Base-by-base conservation (phyloP, 805 yeast genomes). In the Vanderwaltozyma yarrowii region DNA sequence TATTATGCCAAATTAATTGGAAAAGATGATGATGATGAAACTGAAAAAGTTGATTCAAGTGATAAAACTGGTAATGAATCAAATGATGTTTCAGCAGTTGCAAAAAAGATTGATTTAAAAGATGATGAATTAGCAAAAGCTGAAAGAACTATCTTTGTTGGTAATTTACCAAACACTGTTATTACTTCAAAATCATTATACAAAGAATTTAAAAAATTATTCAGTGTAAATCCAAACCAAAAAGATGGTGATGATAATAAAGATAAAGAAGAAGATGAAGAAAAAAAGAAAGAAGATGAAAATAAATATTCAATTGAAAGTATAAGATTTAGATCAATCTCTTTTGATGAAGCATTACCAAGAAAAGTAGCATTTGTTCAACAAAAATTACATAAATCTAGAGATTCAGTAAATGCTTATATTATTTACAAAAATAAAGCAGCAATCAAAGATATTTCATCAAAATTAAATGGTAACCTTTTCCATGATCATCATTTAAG, bases 331-430 rank as follows among this genome's bases (percentile, higher is more conserved):
- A 74, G 99, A 62, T 87, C 96, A 2, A 80, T 92, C 47, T 84
- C 95, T 2, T 85, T 88, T 46, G 77, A 80, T 39, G 94, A 87
- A 54, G 78, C 82, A 25, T 68, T 87, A 35, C 97, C 97, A 38
- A 74, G 96, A 57, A 89, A 87, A 54, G 87, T 84, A 27, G 97
- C 98, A 0, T 86, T 79, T 56, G 80, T 83, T 43, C 74, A 78
- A 51, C 85, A 84, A 54, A 75, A 79, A 44, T 68, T 88, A 42
- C 89, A 88, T 55, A 71, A 75, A 33, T 70, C 77, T 21, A 73
- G 94, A 59, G 89, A 84, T 38, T 74, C 92, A 2, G 73, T 88
- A 32, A 92, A 92, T 59, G 86, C 95, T 13, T 92, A 92, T 56
- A 69, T 89, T 34, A 97, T 92, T 3, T 89, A 72, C 64, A 69